A percentile compares a stretch with the other conserved stretches of the same genome.
These are phyloP conservation scores for Beta macrorhiza DNA, from an alignment of 179 eudicot genomes.

Conservation along the genomic window DNA sequence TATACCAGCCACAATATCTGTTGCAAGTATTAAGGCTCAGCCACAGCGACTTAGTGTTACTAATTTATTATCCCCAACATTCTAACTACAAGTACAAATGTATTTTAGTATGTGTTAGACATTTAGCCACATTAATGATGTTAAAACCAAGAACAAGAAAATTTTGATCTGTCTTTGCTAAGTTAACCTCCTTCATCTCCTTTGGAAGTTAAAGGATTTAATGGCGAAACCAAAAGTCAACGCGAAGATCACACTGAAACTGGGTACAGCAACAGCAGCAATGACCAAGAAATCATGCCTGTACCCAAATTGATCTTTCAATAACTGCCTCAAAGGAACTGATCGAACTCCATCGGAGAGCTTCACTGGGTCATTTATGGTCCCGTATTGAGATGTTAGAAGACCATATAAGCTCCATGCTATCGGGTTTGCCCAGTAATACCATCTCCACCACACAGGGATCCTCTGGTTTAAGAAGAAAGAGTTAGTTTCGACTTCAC, in stretches of 20 bases:
- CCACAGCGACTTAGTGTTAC: too few relatives aligned
- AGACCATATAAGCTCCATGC: slow-evolving; percentile 60
- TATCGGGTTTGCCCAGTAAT: slow-evolving; percentile 14
- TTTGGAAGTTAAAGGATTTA: slow-evolving; percentile 79
- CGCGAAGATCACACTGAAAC: slow-evolving; percentile 66
- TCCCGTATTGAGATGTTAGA: slow-evolving; percentile 79
- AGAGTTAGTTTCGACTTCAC: slow-evolving; percentile 4
- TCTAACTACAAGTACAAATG: not conserved
- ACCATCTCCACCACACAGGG: slow-evolving; percentile 40
- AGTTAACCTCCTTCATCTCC: slow-evolving; percentile 49
- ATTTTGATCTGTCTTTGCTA: not conserved
- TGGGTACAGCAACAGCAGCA: slow-evolving; percentile 56
- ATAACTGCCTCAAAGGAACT: slow-evolving; percentile 50
- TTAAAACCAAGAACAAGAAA: not conserved
- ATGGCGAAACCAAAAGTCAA: slow-evolving; percentile 67
- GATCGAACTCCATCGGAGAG: slow-evolving; percentile 56
- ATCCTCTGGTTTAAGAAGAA: slow-evolving; percentile 51
- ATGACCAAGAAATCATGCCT: slow-evolving; percentile 52
- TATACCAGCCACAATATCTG: too few relatives aligned
- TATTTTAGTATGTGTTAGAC: not conserved
- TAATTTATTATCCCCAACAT: too few relatives aligned
- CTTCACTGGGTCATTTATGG: slow-evolving; percentile 46
- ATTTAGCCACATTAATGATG: not conserved
- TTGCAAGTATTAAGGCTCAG: too few relatives aligned
- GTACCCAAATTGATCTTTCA: slow-evolving; percentile 66